These are phyloP conservation scores for Arabis hirsuta DNA, from an alignment of 345 rosid genomes.

Conservation along the genomic window DNA sequence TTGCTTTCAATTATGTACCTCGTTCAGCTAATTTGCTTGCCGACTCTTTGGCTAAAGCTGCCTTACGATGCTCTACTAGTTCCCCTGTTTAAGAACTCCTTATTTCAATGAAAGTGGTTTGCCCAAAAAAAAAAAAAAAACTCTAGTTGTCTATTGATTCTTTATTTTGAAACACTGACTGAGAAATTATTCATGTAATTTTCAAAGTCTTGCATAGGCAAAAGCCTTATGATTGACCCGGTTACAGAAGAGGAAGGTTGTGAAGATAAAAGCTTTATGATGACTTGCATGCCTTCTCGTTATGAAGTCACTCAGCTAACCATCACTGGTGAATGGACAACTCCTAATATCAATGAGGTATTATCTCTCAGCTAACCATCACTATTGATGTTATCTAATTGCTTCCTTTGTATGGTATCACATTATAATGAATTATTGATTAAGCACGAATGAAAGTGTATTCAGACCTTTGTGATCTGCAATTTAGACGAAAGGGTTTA, in stretches of 20 bases:
- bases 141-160: background rate
- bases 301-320: constrained; percentile 87
- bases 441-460: background rate
- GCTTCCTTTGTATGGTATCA: constrained; percentile 15
- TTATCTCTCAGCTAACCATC: too few relatives aligned
- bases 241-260: constrained; percentile 80
- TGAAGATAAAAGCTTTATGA: constrained; percentile 85
- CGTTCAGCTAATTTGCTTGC: too few relatives aligned
- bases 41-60: too few relatives aligned
- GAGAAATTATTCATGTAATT: constrained; percentile 25
- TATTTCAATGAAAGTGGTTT: too few relatives aligned
- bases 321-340: constrained; percentile 86
- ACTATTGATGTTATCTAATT: background rate
- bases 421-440: background rate
- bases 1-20: too few relatives aligned
- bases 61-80: too few relatives aligned
- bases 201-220: constrained; percentile 73
- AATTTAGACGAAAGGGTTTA: background rate
- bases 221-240: constrained; percentile 81
- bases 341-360: constrained; percentile 80
- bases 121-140: too few relatives aligned
- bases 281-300: constrained; percentile 89
- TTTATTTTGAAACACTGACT: constrained; percentile 12
- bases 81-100: too few relatives aligned
- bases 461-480: background rate